Evolutionary conservation across 1,284 basidiomycete species (phyloP).

Genomic region (Ceratobasidium sp.): DNA sequence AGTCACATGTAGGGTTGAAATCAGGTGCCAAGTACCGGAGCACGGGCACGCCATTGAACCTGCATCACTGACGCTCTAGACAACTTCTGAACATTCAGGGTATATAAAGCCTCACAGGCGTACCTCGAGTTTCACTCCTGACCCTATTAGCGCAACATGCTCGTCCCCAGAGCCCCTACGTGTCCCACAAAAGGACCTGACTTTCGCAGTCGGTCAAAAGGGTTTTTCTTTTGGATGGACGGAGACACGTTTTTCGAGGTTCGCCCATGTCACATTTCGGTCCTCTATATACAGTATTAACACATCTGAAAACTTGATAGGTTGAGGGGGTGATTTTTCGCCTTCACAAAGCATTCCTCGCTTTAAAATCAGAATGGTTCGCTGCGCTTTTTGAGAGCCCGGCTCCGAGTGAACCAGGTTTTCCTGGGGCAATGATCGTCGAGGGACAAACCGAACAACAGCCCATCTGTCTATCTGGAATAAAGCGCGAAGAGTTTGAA

Average conservation of each 20-base stretch:
- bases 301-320: background rate
- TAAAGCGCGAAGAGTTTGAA: conserved; percentile 34
- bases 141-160: conserved; percentile 2
- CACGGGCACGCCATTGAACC: conserved; percentile 33
- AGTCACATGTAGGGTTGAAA: conserved; percentile 18
- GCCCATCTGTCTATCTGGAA: conserved; percentile 30
- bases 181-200: conserved; percentile 18
- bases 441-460: conserved; percentile 30
- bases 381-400: conserved; percentile 29
- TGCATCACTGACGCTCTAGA: background rate
- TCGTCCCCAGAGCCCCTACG: conserved; percentile 21
- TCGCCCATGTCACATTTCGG: background rate
- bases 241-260: conserved; percentile 37
- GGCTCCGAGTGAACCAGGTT: background rate
- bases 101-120: conserved; percentile 16
- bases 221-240: conserved; percentile 37
- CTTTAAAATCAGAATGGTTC: conserved; percentile 33
- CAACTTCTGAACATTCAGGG: background rate
- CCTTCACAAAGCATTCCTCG: conserved; percentile 31
- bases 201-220: conserved; percentile 20
- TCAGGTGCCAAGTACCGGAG: conserved; percentile 32
- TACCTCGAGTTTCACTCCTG: background rate
- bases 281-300: background rate
- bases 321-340: conserved; percentile 33
- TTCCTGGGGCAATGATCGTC: conserved; percentile 16